Conservation (phyloP, 495 filamentous ascomycete species). For the Annulohypoxylon moriforme region DNA sequence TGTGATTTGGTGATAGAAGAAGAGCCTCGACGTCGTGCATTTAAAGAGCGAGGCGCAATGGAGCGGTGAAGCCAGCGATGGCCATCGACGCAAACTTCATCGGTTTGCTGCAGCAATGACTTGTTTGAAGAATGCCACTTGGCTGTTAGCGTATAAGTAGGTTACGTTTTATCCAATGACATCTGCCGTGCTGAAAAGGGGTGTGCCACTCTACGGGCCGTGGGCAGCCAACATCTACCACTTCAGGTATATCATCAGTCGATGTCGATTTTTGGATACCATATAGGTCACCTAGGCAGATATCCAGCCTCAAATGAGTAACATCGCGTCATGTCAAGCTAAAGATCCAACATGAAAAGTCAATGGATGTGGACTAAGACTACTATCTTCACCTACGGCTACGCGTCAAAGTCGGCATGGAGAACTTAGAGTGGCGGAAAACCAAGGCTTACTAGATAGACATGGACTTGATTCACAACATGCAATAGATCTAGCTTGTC, state of each 20-base stretch:
- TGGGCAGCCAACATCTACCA: slow-evolving; percentile 32
- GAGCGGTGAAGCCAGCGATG: slow-evolving; percentile 25
- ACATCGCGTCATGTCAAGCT: slow-evolving; percentile 1
- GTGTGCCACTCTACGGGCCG: slow-evolving; percentile 10
- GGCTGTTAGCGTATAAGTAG: neutral
- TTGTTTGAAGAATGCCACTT: slow-evolving; percentile 8
- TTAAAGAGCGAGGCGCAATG: slow-evolving; percentile 15
- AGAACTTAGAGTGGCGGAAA: neutral
- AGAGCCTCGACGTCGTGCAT: slow-evolving; percentile 15
- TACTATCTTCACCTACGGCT: slow-evolving; percentile 2
- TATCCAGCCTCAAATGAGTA: slow-evolving; percentile 10
- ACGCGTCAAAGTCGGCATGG: neutral
- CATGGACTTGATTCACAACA: neutral
- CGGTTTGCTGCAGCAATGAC: neutral
- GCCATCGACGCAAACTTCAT: slow-evolving; percentile 19
- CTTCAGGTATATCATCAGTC: slow-evolving; percentile 12
- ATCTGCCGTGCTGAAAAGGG: slow-evolving; percentile 16
- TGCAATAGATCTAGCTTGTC: no score
- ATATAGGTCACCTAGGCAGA: neutral
- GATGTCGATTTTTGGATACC: neutral
- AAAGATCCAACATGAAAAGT: neutral
- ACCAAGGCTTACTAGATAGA: no score
- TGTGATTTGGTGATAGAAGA: slow-evolving; percentile 35
- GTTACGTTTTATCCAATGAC: slow-evolving; percentile 24
- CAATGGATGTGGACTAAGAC: neutral